Base-by-base conservation (phyloP, 495 filamentous ascomycete species). In the Aspergillus conjunctus region DNA sequence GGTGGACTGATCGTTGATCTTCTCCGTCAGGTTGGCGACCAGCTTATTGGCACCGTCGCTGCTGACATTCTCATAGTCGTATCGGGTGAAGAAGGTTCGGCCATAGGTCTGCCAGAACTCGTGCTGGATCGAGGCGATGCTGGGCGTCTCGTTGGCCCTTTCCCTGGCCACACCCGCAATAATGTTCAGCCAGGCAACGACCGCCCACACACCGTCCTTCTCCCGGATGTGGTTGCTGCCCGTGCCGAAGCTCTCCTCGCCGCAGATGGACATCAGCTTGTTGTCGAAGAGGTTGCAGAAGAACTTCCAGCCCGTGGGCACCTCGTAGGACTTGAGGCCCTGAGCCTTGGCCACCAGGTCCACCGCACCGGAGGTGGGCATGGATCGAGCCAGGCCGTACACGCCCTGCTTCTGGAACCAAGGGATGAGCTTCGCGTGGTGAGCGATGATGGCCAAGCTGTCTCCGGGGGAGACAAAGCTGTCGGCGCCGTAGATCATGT, bases 231-330 rank as follows among this genome's bases (percentile, higher is more conserved):
- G 94, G 80, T 98, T 97, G 82, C 89, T 93, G n/a, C 94, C 94
- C 2, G 94, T 98, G 41, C 94, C 94, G 72, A 98, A 98, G 54
- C 89, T 93, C 82, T 98, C 94, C 74, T 98, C 94, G 44, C 94
- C 94, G 72, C 94, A 98, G 74, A 98, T 98, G 66, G 93, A 97
- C 73, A 98, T 89, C 84, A 97, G 97, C 76, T 97, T 81, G 62
- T 92, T 89, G 69, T 98, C 94, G 69, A 98, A 97, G 56, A 98
- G 82, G 68, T 92, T 94, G 74, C 94, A 98, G 87, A 98, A 98
- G 84, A 98, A 98, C 77, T 98, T 98, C 94, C 94, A 98, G 59
- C 94, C 94, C 1, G 94, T 98, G 11, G 94, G 94, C 6, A 98
- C 94, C 77, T 98, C 94, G 77, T 98, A 98, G 77, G 85, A 88